Evolutionary conservation across 2,329 filamentous ascomycete species (phyloP), one percentile per base, ranked within the genome.

Genomic region (Fusarium torulosum): DNA sequence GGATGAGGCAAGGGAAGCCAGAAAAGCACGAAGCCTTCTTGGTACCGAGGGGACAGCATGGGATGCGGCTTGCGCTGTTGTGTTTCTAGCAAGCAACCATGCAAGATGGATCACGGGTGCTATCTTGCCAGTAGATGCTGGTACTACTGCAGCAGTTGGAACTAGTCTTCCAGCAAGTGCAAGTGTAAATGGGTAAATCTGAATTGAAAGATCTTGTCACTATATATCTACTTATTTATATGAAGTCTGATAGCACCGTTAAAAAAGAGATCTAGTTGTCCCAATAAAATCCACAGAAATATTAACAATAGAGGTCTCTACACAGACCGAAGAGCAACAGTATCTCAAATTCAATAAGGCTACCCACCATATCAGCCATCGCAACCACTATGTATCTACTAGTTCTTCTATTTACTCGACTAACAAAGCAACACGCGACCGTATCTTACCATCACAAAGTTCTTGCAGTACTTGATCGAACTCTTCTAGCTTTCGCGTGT

Each of bases 31-130:
- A 37, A 82, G 79, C 45, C 53, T 83, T 8, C 67, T 82, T 1
- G 74, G 76, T 2, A 81, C 79, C 1, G 80, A 83, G 37, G 81
- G 81, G 0, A 83, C 75, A 37, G 81, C 73, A 0, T 83, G 81
- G 81, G 81, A 83, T 55, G 77, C 74, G 25, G 81, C 79, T 7
- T 75, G 72, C 7, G 78, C 80, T 0, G 77, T 82, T 21, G 68
- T 75, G 0, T 83, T 83, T 42, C 65, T 83, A 2, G 77, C 77
- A 0, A 74, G 79, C 10, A 75, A 79, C 5, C 77, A 83, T 27
- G 77, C 81, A 6, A 68, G 81, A 11, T 83, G 80, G 81, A 80
- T 83, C 10, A 83, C 80, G 0, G 80, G 81, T 0, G 75, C 74
- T 1, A 72, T 80, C 10, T 57, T 83, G 15, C 77, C 80, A 2